phyloP scores from a whole-genome alignment of 2,329 filamentous ascomycete species.

The Epichloe uncinata region DNA sequence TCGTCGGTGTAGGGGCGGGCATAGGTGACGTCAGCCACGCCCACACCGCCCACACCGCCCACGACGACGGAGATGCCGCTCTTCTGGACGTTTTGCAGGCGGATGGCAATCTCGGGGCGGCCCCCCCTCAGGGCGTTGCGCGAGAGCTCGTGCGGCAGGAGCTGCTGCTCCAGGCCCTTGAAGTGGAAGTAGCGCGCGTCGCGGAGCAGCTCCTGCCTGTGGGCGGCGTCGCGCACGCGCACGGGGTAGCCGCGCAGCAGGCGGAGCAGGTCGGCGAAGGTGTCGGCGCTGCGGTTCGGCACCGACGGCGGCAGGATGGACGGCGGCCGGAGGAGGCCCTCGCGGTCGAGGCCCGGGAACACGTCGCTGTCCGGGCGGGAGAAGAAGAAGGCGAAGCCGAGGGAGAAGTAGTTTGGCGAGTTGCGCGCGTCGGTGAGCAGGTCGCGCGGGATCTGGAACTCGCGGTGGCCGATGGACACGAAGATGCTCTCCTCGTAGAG shows the following conservation, averaged over 20 bases:
- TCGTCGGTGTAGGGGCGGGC: slow-evolving; percentile 78
- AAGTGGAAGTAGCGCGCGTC: slow-evolving; percentile 92
- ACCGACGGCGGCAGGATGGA: slow-evolving; percentile 74
- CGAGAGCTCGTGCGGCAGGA: slow-evolving; percentile 63
- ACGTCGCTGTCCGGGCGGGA: slow-evolving; percentile 56
- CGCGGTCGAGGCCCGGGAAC: slow-evolving; percentile 73
- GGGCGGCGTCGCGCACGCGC: slow-evolving; percentile 59
- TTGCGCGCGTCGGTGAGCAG: slow-evolving; percentile 77
- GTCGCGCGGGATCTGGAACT: slow-evolving; percentile 84
- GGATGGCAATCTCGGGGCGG: slow-evolving; percentile 62
- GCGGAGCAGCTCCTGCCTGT: slow-evolving; percentile 63
- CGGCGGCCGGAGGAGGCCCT: slow-evolving; percentile 70
- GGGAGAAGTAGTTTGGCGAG: slow-evolving; percentile 88
- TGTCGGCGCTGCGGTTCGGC: slow-evolving; percentile 67
- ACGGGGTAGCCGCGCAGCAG: slow-evolving; percentile 75
- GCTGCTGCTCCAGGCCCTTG: slow-evolving; percentile 75
- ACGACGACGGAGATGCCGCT: slow-evolving; percentile 57
- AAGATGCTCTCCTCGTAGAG: slow-evolving; percentile 87
- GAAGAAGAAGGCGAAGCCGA: slow-evolving; percentile 84
- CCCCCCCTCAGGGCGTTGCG: slow-evolving; percentile 54
- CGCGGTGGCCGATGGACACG: slow-evolving; percentile 73
- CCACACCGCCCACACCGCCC: too few relatives aligned
- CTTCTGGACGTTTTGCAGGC: slow-evolving; percentile 78
- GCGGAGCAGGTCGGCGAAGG: slow-evolving; percentile 71
- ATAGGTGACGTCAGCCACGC: slow-evolving; percentile 46